phyloP scores from a whole-genome alignment of 176 grass and related monocot species.

The Cenchrus fungigraminus region DNA sequence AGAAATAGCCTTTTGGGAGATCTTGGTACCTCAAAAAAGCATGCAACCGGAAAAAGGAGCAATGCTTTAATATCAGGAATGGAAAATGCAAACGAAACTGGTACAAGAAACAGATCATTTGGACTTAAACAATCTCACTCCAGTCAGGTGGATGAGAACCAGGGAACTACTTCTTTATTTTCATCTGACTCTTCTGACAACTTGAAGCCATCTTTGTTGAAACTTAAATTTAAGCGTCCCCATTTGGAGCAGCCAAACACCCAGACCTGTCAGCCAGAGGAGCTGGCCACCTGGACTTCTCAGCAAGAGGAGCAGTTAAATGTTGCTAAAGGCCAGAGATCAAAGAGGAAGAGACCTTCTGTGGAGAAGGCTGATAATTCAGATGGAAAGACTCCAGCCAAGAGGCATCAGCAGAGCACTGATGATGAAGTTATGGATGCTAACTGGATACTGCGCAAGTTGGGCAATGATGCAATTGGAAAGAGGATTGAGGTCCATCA shows the following conservation, averaged over 20 bases:
- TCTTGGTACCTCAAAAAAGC: conserved; percentile 58
- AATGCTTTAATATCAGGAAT: conserved; percentile 46
- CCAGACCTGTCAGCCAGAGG: conserved; percentile 57
- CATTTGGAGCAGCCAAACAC: conserved; percentile 80
- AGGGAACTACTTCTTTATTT: conserved; percentile 37
- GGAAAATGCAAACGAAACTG: conserved; percentile 51
- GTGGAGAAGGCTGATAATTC: conserved; percentile 61
- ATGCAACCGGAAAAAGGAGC: conserved; percentile 61
- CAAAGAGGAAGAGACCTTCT: conserved; percentile 92
- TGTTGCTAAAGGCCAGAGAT: conserved; percentile 92
- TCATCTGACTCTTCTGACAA: conserved; percentile 57
- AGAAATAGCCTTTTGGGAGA: conserved; percentile 57
- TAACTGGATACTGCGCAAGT: conserved; percentile 84
- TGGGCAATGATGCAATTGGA: conserved; percentile 90
- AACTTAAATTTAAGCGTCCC: conserved; percentile 97
- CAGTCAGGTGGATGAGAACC: conserved; percentile 41
- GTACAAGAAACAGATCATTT: conserved; percentile 51
- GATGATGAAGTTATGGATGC: conserved; percentile 69
- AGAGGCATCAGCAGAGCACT: conserved; percentile 53
- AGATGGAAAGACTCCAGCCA: conserved; percentile 44
- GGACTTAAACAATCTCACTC: conserved; percentile 54
- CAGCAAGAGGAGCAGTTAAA: conserved; percentile 69
- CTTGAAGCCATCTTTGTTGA: conserved; percentile 80
- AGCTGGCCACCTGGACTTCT: conserved; percentile 52
- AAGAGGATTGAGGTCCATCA: conserved; percentile 80